Base-by-base conservation (phyloP, 768 basidiomycete genomes). In the Exsudoporus frostii region DNA sequence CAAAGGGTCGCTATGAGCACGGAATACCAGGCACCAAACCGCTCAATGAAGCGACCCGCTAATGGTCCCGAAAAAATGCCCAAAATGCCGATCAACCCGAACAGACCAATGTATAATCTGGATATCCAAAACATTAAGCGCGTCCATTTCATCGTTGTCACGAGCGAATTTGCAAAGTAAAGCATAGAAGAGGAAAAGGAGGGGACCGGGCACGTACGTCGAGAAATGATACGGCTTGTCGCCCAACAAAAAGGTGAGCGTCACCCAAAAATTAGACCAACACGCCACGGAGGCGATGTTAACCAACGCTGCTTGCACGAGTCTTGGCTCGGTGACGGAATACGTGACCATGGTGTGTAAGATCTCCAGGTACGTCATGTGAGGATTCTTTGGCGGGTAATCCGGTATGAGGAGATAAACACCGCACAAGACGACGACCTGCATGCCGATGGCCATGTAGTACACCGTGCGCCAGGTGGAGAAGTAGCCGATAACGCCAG, bases 241-340 rank as follows among this genome's bases (percentile, higher is more conserved):
- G 34, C 66, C 66, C n/a, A 79, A 64, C n/a, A 79, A 64, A 59
- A 79, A 79, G 0, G 78, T 79, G 52, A 78, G 61, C 14, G 72
- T 73, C 7, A 74, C 73, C 74, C 73, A 72, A 51, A 73, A 72
- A 38, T 62, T 69, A 9, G 69, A 56, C 56, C 64, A 71, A 27
- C 70, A 65, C 1, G 70, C 69, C 29, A 60, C 57, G 6, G 65
- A 66, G 5, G 64, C 65, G n/a, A 69, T 40, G 20, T 59, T 65
- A 27, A 69, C 62, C 39, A 63, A 45, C 4, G 55, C 38, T 2
- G 62, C 62, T 47, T 79, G 78, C 4, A 74, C 62, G n/a, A 79
- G 62, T 3, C 67, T 67, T 4, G 78, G 78, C 50, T 78, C 73
- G 19, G 71, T 76, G 47, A 72, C 54, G 30, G 72, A 52, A 49